Evolutionary conservation across 2,329 filamentous ascomycete species (phyloP).

Genomic region (Orbilia ellipsospora): DNA sequence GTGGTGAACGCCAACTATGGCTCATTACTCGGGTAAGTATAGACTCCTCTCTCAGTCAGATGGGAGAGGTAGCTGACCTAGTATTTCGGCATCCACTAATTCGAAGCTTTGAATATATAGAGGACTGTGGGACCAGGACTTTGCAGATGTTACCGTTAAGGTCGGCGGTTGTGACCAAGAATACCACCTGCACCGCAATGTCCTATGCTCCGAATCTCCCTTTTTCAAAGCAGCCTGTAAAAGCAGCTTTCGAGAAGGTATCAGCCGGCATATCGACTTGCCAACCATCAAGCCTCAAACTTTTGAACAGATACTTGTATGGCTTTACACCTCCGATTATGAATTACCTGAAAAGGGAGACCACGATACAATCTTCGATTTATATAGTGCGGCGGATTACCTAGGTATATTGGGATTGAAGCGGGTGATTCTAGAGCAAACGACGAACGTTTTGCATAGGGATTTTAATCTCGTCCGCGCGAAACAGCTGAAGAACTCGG

Average conservation of each 20-base stretch:
- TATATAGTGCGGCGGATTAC: slow-evolving; percentile 17
- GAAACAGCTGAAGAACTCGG: not conserved
- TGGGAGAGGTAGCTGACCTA: not conserved
- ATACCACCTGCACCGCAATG: slow-evolving; percentile 56
- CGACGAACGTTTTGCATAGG: not conserved
- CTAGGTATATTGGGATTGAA: slow-evolving; percentile 14
- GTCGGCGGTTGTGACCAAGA: slow-evolving; percentile 34
- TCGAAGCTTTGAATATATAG: slow-evolving; percentile 5
- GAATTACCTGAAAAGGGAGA: slow-evolving; percentile 6
- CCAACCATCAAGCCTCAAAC: not conserved
- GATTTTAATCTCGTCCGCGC: not conserved
- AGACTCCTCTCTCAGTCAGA: not conserved
- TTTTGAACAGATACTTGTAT: slow-evolving; percentile 22
- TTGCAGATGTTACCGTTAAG: slow-evolving; percentile 45
- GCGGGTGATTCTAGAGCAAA: slow-evolving; percentile 5
- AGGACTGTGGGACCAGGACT: slow-evolving; percentile 23
- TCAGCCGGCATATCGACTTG: slow-evolving; percentile 1
- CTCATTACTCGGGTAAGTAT: not conserved
- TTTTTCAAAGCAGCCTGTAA: slow-evolving; percentile 56
- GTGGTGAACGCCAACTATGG: not conserved
- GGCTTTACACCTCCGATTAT: slow-evolving; percentile 23
- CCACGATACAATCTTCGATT: not conserved
- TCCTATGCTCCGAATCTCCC: slow-evolving; percentile 54
- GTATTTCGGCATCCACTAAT: not conserved
- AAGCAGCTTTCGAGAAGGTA: not conserved